Evolutionary conservation across 108 stramenopile genomes (phyloP), one percentile per base, ranked within the genome.

Genomic region (Cyclotella choctawhatcheeana): DNA sequence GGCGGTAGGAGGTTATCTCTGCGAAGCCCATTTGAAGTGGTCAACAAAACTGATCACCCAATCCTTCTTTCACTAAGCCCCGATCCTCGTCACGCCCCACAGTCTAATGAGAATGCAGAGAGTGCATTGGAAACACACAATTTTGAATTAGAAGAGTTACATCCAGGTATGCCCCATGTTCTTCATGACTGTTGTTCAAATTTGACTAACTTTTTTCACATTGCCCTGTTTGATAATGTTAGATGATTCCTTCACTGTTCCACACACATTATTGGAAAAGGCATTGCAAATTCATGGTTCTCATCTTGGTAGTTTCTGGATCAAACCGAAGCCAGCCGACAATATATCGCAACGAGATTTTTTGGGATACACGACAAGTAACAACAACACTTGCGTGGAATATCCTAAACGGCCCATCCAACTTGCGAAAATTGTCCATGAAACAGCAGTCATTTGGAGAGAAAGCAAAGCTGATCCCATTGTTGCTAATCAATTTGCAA

Each of bases 1-100:
- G 96, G 97, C 3, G 96, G 97, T 20, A 76, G 97, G 44, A 86
- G 92, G 61, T 61, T 97, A 20, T 84, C 90, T 24, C 84, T 95
- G 0, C 73, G 82, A 13, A 92, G 89, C 37, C 77, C 88, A 16
- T 97, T 97, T 76, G 81, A 89, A 60, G 52, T 97, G 13, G 55
- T 85, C 27, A 97, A 97, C 77, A 93, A 86, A 50, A 97, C 96
- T 4, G 76, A 86, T 44, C 97, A 97, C 74, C 47, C 82, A 0
- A 72, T 97, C 20, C 44, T 40, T 21, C 14, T 74, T 18, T 66
- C 87, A 8, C 63, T 85, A 16, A 79, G 96, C 73, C 95, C 96
- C n/a, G 84, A 92, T 73, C 88, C 92, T 25, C 77, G 45, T 1
- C 70, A 82, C 64, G 79, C 82, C 18, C 64, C 77, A 2, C 29